A percentile compares a stretch with the other conserved stretches of the same genome.
phyloP scores from a whole-genome alignment of 2,329 filamentous ascomycete genomes.

The Aspergillus nomiae region DNA sequence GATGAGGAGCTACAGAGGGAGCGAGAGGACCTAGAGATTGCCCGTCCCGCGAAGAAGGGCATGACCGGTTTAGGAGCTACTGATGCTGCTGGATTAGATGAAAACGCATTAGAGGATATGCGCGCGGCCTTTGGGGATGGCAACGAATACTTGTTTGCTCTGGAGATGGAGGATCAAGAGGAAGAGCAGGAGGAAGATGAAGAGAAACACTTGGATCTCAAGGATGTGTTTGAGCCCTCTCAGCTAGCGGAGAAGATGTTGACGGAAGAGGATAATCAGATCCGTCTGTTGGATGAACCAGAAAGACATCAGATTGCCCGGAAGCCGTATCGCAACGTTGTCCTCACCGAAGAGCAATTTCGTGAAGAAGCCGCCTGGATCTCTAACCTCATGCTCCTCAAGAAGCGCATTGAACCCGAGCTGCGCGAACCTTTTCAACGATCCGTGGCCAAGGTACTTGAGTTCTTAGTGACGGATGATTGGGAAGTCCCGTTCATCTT shows the following conservation, averaged over 20 bases:
- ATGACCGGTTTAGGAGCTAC: constrained; percentile 68
- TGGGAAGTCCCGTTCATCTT: constrained; percentile 98
- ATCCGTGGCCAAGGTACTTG: constrained; percentile 86
- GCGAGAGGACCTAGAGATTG: constrained; percentile 85
- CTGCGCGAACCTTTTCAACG: constrained; percentile 81
- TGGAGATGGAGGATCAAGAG: constrained; percentile 84
- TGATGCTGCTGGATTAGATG: constrained; percentile 82
- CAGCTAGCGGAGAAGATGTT: constrained; percentile 92
- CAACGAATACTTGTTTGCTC: constrained; percentile 91
- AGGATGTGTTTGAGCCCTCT: constrained; percentile 97
- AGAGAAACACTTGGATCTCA: constrained; percentile 85
- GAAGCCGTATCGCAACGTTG: constrained; percentile 80
- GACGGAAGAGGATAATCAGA: constrained; percentile 91
- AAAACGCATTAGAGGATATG: constrained; percentile 93
- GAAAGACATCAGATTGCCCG: constrained; percentile 93
- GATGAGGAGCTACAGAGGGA: constrained; percentile 77
- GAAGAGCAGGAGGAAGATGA: constrained; percentile 74
- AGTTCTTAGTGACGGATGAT: constrained; percentile 92
- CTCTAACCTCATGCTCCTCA: constrained; percentile 82
- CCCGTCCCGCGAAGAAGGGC: constrained; percentile 72
- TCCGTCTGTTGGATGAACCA: constrained; percentile 84
- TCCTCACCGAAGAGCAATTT: constrained; percentile 80
- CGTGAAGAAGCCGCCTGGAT: constrained; percentile 93
- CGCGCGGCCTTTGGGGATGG: constrained; percentile 94
- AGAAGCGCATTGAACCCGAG: constrained; percentile 73